phyloP scores from a whole-genome alignment of 805 yeast species.

The Saturnispora saitoi region DNA sequence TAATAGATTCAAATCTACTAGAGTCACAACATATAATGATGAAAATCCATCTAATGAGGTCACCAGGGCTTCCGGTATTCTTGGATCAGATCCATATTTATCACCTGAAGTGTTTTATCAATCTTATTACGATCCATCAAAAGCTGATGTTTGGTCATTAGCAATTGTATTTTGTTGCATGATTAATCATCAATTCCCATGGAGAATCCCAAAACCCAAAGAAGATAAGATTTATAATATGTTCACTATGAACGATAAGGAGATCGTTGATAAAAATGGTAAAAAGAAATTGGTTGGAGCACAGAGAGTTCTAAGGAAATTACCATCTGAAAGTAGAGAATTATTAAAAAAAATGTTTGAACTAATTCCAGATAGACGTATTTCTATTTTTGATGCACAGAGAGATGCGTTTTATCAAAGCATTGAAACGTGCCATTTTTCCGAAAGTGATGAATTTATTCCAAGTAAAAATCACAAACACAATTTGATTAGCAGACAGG shows the following conservation, averaged over 20 bases:
- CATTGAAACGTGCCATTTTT: conserved; percentile 46
- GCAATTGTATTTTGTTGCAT: conserved; percentile 91
- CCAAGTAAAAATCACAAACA: conserved; percentile 44
- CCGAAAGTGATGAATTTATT: conserved; percentile 19
- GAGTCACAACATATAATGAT: neutral
- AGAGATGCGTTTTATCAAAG: conserved; percentile 48
- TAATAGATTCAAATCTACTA: neutral
- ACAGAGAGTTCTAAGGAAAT: conserved; percentile 55
- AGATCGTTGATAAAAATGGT: conserved; percentile 21
- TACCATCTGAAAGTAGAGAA: conserved; percentile 59
- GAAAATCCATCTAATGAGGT: conserved; percentile 20
- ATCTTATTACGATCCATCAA: conserved; percentile 68
- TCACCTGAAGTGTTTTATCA: conserved; percentile 78
- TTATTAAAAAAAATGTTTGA: conserved; percentile 59
- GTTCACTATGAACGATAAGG: conserved; percentile 34
- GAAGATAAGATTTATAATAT: conserved; percentile 68
- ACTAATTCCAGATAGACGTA: conserved; percentile 50
- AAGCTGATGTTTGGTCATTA: conserved; percentile 87
- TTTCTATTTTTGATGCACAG: conserved; percentile 46
- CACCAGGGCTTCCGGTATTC: conserved; percentile 71
- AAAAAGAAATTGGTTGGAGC: conserved; percentile 43
- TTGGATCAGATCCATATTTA: conserved; percentile 92
- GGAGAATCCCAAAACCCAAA: conserved; percentile 77
- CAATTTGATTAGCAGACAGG: conserved; percentile 62
- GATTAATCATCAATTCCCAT: conserved; percentile 81